Conservation (phyloP, 2,329 filamentous ascomycete genomes). For the Chrysosporium keratinophilum region DNA sequence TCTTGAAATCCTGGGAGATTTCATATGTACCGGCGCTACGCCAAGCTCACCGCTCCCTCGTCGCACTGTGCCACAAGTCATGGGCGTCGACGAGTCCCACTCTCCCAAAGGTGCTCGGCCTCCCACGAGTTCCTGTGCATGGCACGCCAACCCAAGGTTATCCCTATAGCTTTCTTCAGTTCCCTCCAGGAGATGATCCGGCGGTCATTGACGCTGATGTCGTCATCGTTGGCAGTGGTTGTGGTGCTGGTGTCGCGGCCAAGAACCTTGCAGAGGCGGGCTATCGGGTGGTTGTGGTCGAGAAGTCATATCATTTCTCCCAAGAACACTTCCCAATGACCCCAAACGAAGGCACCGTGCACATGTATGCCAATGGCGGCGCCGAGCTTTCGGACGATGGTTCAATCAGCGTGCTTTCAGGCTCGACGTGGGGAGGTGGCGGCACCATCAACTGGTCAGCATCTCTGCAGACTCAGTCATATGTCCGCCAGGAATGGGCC, state of each 20-base stretch:
- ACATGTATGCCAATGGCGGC: conserved; percentile 62
- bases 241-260: conserved; percentile 70
- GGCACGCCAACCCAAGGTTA: conserved; percentile 43
- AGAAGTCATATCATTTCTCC: conserved; percentile 69
- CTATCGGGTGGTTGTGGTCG: conserved; percentile 65
- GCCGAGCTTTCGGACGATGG: conserved; percentile 47
- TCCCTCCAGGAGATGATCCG: conserved; percentile 43
- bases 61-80: conserved; percentile 40
- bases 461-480: conserved; percentile 58
- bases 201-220: conserved; percentile 66
- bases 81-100: conserved; percentile 46
- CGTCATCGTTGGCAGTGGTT: conserved; percentile 76
- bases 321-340: conserved; percentile 65
- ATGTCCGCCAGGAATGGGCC: conserved; percentile 74
- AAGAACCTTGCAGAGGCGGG: conserved; percentile 71
- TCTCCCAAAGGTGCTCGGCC: conserved; percentile 42
- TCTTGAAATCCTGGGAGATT: conserved; percentile 44
- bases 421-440: conserved; percentile 71
- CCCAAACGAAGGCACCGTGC: conserved; percentile 47
- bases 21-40: conserved; percentile 46
- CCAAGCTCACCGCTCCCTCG: conserved; percentile 40
- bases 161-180: conserved; percentile 48
- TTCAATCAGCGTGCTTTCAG: conserved; percentile 53
- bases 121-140: conserved; percentile 46
- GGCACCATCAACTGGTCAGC: conserved; percentile 80